Evolutionary conservation across 257 asterid species (phyloP).

Genomic region (Parsonsia alboflavescens): DNA sequence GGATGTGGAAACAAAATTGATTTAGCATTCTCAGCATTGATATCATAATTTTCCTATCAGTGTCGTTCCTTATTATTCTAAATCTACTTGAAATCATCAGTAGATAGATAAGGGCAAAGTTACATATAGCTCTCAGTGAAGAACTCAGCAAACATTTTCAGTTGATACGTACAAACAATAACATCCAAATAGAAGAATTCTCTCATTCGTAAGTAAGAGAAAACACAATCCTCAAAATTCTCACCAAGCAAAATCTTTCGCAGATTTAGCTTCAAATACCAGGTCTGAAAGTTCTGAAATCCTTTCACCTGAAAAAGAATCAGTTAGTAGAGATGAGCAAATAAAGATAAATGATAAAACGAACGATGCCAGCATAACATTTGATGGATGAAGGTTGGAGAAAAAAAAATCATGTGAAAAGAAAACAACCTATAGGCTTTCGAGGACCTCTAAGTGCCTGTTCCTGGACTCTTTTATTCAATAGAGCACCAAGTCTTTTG

Average conservation of each 20-base stretch:
- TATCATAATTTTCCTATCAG: background rate
- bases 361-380: background rate
- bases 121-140: background rate
- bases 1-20: background rate
- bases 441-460: conserved; percentile 18
- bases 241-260: conserved; percentile 91
- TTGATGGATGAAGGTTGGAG: background rate
- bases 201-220: background rate
- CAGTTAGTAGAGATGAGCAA: conserved; percentile 24
- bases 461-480: background rate
- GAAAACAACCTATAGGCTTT: conserved; percentile 12
- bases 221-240: conserved; percentile 17
- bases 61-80: background rate
- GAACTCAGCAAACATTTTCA: background rate
- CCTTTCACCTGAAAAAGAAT: conserved; percentile 52
- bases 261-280: conserved; percentile 81
- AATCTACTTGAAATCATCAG: too few relatives aligned
- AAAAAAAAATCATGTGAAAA: background rate
- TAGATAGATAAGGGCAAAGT: background rate
- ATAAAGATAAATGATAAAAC: background rate
- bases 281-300: conserved; percentile 56
- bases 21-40: background rate
- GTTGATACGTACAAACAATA: background rate
- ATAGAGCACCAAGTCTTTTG: background rate
- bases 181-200: background rate